A percentile compares a stretch with the other conserved stretches of the same genome.
phyloP scores from a whole-genome alignment of 345 rosid genomes.

The Alliaria petiolata region DNA sequence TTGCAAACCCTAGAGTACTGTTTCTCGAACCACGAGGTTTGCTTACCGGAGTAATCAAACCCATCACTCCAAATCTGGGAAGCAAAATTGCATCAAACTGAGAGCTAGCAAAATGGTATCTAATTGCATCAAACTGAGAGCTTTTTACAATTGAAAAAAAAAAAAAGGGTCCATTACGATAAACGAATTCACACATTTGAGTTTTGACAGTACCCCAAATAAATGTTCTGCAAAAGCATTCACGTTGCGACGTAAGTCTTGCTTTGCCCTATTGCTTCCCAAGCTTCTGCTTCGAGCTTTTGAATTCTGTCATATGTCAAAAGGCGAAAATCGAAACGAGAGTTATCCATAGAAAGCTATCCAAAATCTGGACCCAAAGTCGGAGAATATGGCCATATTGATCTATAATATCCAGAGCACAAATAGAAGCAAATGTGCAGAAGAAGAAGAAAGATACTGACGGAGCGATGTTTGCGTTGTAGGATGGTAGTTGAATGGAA shows the following conservation, averaged over 20 bases:
- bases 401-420: not conserved
- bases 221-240: constrained; percentile 45
- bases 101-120: not conserved
- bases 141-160: not conserved
- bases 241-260: constrained; percentile 38
- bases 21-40: constrained; percentile 55
- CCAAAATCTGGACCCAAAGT: not conserved
- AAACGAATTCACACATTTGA: not conserved
- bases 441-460: constrained; percentile 27
- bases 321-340: not conserved
- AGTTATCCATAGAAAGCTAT: not conserved
- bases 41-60: constrained; percentile 45
- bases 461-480: constrained; percentile 49
- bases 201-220: constrained; percentile 42
- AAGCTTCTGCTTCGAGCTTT: constrained; percentile 32
- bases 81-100: not conserved
- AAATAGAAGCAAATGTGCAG: not conserved
- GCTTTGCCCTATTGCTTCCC: constrained; percentile 38
- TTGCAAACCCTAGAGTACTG: constrained; percentile 40
- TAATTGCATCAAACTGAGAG: not conserved
- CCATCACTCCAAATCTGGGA: constrained; percentile 48
- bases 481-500: constrained; percentile 61
- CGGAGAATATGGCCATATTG: not conserved
- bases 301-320: not conserved
- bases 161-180: not conserved